Evolutionary conservation across 768 basidiomycete genomes (phyloP).

Genomic region (Phlebiopsis flavidoalba): DNA sequence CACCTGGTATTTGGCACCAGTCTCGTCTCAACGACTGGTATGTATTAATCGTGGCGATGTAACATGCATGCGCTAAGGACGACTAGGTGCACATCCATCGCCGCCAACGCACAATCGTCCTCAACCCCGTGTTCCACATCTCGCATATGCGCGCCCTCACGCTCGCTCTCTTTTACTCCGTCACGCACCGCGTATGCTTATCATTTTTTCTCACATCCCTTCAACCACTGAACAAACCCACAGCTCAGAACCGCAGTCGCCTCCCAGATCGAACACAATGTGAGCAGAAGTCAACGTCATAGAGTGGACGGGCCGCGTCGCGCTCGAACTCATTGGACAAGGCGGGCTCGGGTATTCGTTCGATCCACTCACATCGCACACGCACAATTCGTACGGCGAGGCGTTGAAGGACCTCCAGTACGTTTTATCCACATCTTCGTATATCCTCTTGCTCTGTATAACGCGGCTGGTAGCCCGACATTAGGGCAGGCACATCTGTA

Average conservation of each 20-base stretch:
- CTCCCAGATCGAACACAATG: not conserved
- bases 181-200: conserved; percentile 8
- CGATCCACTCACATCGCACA: conserved; percentile 8
- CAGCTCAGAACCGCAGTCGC: not conserved
- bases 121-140: conserved; percentile 16
- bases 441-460: not conserved
- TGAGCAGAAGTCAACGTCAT: conserved; percentile 13
- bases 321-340: conserved; percentile 20
- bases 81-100: conserved; percentile 8
- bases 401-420: conserved; percentile 16
- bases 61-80: not conserved
- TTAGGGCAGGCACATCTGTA: not conserved
- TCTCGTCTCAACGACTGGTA: conserved; percentile 7
- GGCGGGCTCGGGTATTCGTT: conserved; percentile 20
- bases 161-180: conserved; percentile 14
- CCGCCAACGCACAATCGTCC: conserved; percentile 7
- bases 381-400: conserved; percentile 11
- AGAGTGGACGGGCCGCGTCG: conserved; percentile 15
- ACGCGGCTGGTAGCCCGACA: not conserved
- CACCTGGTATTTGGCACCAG: not conserved
- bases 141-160: conserved; percentile 16
- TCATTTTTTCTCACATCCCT: not conserved
- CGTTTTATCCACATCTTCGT: not conserved
- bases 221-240: not conserved
- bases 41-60: not conserved